Evolutionary conservation across 176 grass and related monocot species (phyloP).

Genomic region (Tillandsia leiboldiana): DNA sequence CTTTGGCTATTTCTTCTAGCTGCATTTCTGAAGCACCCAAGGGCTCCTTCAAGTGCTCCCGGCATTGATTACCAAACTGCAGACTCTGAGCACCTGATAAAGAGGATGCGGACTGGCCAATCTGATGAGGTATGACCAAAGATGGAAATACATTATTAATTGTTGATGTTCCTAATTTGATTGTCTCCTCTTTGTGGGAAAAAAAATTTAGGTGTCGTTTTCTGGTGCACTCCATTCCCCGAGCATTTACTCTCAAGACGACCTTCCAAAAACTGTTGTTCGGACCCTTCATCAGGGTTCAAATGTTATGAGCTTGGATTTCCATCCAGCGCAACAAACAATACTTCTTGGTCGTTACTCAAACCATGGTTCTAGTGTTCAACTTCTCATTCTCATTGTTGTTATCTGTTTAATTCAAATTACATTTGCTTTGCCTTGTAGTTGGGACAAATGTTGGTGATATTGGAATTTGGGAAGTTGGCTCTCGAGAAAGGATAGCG

Average conservation of each 20-base stretch:
- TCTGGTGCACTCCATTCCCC: constrained; percentile 75
- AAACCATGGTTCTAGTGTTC: not conserved
- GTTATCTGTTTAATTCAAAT: constrained; percentile 18
- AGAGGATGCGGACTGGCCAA: constrained; percentile 94
- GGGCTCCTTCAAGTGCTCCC: constrained; percentile 68
- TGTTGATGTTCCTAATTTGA: constrained; percentile 9
- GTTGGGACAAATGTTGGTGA: constrained; percentile 99
- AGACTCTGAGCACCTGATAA: constrained; percentile 98
- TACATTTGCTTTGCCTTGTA: constrained; percentile 24
- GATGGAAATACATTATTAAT: constrained; percentile 2
- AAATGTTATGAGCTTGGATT: constrained; percentile 97
- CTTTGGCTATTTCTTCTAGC: constrained; percentile 37
- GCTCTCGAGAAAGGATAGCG: constrained; percentile 89
- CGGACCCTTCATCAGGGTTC: constrained; percentile 89
- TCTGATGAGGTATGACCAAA: constrained; percentile 67
- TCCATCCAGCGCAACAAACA: constrained; percentile 90
- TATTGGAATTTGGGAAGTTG: constrained; percentile 95
- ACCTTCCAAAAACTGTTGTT: constrained; percentile 80
- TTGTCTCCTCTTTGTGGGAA: constrained; percentile 2
- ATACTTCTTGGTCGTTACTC: constrained; percentile 75
- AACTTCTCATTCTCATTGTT: not conserved
- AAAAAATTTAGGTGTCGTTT: constrained; percentile 62
- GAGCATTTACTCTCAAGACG: constrained; percentile 92
- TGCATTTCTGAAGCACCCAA: constrained; percentile 91
- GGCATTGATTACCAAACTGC: constrained; percentile 93